A percentile compares a stretch with the other conserved stretches of the same genome.
Conservation (phyloP, 2,329 filamentous ascomycete genomes). For the Amylocarpus encephaloides region DNA sequence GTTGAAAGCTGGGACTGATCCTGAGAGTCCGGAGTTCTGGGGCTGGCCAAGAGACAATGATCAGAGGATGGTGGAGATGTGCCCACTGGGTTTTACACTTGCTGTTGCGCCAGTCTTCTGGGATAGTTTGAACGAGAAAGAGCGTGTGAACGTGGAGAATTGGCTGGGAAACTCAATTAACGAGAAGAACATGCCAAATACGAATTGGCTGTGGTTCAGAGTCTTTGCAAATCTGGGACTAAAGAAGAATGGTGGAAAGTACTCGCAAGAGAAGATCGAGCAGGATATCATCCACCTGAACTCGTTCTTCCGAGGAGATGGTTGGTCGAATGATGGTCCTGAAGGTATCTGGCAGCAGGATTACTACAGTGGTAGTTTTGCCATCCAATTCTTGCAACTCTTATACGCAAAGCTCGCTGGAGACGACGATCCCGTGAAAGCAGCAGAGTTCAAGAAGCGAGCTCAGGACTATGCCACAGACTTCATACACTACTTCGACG, state of each 20-base stretch:
- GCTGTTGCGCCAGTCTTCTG: conserved; percentile 50
- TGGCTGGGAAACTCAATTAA: conserved; percentile 74
- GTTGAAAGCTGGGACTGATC: conserved; percentile 64
- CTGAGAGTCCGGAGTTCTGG: conserved; percentile 66
- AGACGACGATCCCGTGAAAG: conserved; percentile 58
- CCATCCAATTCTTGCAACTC: conserved; percentile 74
- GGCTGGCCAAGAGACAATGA: conserved; percentile 69
- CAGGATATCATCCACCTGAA: conserved; percentile 72
- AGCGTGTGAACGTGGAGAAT: conserved; percentile 59
- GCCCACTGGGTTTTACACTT: conserved; percentile 68
- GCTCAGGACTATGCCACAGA: conserved; percentile 63
- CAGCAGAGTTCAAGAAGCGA: conserved; percentile 62
- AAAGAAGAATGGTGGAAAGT: conserved; percentile 66
- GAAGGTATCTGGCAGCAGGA: conserved; percentile 78
- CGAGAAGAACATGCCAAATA: conserved; percentile 68
- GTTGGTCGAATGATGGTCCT: conserved; percentile 78
- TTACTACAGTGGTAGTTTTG: conserved; percentile 78
- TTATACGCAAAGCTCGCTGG: conserved; percentile 68
- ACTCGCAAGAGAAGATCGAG: conserved; percentile 63
- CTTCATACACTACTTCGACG: conserved; percentile 70
- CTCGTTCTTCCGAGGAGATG: conserved; percentile 74
- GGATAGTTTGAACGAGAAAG: conserved; percentile 53
- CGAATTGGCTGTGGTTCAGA: conserved; percentile 73
- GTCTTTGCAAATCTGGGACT: conserved; percentile 77
- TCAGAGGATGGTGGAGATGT: conserved; percentile 82